Base-by-base conservation (phyloP, 1,284 basidiomycete species). In the Albatrellus sp. region DNA sequence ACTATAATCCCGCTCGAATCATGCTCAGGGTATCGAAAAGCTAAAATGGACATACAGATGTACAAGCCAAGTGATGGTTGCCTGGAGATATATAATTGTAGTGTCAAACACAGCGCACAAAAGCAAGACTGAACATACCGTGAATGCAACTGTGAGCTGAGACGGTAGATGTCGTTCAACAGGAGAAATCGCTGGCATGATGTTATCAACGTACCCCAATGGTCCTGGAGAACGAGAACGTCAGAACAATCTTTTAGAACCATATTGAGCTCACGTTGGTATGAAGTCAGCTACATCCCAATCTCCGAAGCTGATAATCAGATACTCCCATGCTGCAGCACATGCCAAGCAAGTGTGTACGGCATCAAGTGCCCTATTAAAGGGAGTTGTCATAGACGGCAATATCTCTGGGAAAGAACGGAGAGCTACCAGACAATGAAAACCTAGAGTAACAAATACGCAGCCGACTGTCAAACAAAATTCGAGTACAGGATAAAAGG, bases 141-240 rank as follows among this genome's bases (percentile, higher is more conserved):
- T 75, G 31, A 57, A 54, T 11, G 63, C 60, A 24, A 73, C 65
- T 3, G 72, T 70, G 36, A 72, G 46, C 73, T 75, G n/a, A 40
- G 43, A 20, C 9, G 41, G 47, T 20, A 19, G 4, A 35, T 14
- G 13, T 16, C 13, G 20, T 28, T 32, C 6, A 24, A 7, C 7
- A 24, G 24, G 24, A 24, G 24, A 7, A 24, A 24, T 7, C n/a
- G n/a, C n/a, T n/a, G 7, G 24, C 7, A 24, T 24, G 7, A 32
- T 16, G 24, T 36, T 37, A 11, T 44, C 28, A 31, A 4, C 8
- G 32, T 47, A 73, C 71, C 14, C 68, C 65, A 20, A 73, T 54
- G 28, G 64, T 61, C 56, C 70, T 72, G 42, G 44, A 45, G 32
- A 3, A 28, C 33, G 20, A 37, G 8, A 17, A 24, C 30, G 12